Base-by-base conservation (phyloP, 2,329 filamentous ascomycete species). In the Nakataea oryzae region DNA sequence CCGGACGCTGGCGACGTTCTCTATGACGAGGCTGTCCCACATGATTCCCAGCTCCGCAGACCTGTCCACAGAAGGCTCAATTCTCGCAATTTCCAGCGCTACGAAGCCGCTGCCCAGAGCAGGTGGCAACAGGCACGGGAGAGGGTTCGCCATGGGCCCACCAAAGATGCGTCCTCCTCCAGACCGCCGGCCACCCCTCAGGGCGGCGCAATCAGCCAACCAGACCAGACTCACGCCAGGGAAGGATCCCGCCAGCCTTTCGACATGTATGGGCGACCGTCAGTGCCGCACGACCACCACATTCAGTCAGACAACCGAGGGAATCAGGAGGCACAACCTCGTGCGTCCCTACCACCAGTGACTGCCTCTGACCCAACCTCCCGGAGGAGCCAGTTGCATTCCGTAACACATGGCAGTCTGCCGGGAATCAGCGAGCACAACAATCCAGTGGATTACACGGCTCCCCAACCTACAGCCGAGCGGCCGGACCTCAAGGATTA, bases 401-500 rank as follows among this genome's bases (percentile, higher is more conserved):
- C 29, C 9, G 29, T 29, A 6, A 21, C 56, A 6, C 56, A 58
- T 12, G 56, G 29, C 7, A n/a, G 12, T 34, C 7, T 58, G 21
- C 28, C 54, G 21, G 41, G 3, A 17, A 50, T 50, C 41, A n/a
- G 6, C 21, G 41, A 50, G 41, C 41, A 50, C 21, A 8, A 50
- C 3, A n/a, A 50, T 50, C 41, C 41, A 50, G 41, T 50, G 41
- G 41, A 50, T 50, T 50, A 50, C 54, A 6, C 21, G 26, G 28
- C 26, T 58, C 56, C 29, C 24, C 56, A n/a, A 28, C 32, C 60
- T 41, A n/a, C 54, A 47, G 30, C 27, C 29, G 27, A 60, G 27
- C 41, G 27, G 24, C 63, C 67, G 57, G 70, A 72, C 58, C 70
- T 70, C 30, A 74, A 76, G 65, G 79, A 82, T 54, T 72, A 77